Base-by-base conservation (phyloP, 1,139 yeast genomes). In the Debaryomyces udenii region DNA sequence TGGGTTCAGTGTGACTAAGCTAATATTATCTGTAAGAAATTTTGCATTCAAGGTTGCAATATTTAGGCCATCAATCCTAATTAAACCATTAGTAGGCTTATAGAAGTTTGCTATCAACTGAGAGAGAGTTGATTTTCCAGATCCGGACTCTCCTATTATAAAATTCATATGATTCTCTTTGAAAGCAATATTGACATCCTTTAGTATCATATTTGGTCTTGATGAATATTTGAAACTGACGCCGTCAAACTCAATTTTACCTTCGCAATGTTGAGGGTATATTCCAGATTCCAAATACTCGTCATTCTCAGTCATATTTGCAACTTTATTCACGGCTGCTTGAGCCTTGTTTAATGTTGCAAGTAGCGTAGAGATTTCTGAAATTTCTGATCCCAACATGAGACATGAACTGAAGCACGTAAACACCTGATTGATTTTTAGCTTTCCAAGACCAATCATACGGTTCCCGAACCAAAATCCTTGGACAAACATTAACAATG, bases 391-490 rank as follows among this genome's bases (percentile, higher is more conserved):
- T 0, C 94, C 87, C 23, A 89, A 66, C 61, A 81, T 71, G 18
- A 91, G 62, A 53, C 96, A 88, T 6, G 96, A 76, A 53, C 89
- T 83, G 55, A 93, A 89, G 26, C 95, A 86, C 0, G 96, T 85
- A 42, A 93, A 70, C 0, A 91, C 87, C 30, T 80, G 76, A 11
- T 85, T 83, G 1, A 88, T 66, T 1, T 68, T 52, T 9, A 81
- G 56, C 13, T 73, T 69, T 0, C 79, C 79, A 3, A 63, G 58
- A 32, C 65, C 62, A 3, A 89, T 83, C 70, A 87, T 74, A 38
- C 71, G 66, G 28, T 83, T 77, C 3, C 98, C 99, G 62, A 83
- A 91, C 86, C 95, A 90, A 53, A 91, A 87, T 0, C 94, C 96
- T 59, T 89, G 96, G 2, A 90, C 87, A 68, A 91, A 90, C 81